phyloP scores from a whole-genome alignment of 768 basidiomycete genomes.

The Podaxis rugospora region DNA sequence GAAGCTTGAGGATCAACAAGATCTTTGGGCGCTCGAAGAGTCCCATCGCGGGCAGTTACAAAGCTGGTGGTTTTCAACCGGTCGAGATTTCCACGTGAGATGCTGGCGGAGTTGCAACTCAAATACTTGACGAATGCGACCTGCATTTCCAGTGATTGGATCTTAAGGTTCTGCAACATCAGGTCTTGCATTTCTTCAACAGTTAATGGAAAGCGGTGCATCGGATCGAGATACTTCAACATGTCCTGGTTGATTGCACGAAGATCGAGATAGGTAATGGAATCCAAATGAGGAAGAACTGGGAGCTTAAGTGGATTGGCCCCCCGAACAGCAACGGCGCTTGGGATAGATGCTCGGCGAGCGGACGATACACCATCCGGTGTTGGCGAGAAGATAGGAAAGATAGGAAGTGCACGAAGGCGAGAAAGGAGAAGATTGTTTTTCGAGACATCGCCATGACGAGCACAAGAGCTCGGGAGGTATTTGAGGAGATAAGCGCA shows the following conservation, averaged over 20 bases:
- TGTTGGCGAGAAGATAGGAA: slow-evolving; percentile 21
- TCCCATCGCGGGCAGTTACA: slow-evolving; percentile 20
- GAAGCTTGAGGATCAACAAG: slow-evolving; percentile 28
- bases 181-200: slow-evolving; percentile 1
- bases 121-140: slow-evolving; percentile 11
- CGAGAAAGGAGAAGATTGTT: slow-evolving; percentile 3
- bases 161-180: slow-evolving; percentile 3
- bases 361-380: background rate
- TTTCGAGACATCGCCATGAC: slow-evolving; percentile 5
- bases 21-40: slow-evolving; percentile 18
- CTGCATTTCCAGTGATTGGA: slow-evolving; percentile 8
- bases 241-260: slow-evolving; percentile 1
- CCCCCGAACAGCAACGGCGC: background rate
- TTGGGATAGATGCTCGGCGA: background rate
- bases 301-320: background rate
- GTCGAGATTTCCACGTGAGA: slow-evolving; percentile 22
- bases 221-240: slow-evolving; percentile 16
- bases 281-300: background rate
- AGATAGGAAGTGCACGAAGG: slow-evolving; percentile 23
- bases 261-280: background rate
- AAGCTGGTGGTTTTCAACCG: slow-evolving; percentile 23
- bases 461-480: background rate
- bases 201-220: slow-evolving; percentile 13
- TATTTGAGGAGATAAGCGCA: slow-evolving; percentile 4
- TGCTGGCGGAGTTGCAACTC: slow-evolving; percentile 16